These are phyloP conservation scores for Cordia subcordata DNA, from an alignment of 257 asterid genomes.

Conservation along the genomic window DNA sequence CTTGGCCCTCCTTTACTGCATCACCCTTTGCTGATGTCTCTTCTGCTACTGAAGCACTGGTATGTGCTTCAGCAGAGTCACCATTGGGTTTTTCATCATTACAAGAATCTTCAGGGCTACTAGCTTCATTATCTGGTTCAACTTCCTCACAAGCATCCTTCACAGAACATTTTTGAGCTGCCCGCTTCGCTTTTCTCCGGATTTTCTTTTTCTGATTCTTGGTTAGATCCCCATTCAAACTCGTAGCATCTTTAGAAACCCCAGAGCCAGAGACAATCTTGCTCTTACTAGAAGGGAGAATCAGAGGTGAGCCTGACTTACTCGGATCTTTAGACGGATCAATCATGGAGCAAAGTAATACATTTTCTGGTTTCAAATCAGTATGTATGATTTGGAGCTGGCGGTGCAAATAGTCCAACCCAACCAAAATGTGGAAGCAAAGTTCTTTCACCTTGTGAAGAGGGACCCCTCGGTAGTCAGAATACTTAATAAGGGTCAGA, in stretches of 20 bases:
- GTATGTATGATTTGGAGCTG: constrained; percentile 95
- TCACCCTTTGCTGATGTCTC: constrained; percentile 22
- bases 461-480: constrained; percentile 76
- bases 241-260: constrained; percentile 50
- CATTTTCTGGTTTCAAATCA: constrained; percentile 94
- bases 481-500: constrained; percentile 76
- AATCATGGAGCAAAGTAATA: constrained; percentile 68
- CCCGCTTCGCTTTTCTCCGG: constrained; percentile 67
- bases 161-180: constrained; percentile 64
- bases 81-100: constrained; percentile 41
- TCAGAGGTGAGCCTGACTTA: constrained; percentile 54
- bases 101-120: constrained; percentile 49
- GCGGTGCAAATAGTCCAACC: constrained; percentile 87
- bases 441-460: constrained; percentile 85
- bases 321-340: constrained; percentile 82
- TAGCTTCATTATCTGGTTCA: constrained; percentile 57
- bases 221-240: constrained; percentile 50
- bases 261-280: constrained; percentile 45
- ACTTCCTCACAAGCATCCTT: constrained; percentile 40
- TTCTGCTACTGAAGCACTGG: constrained; percentile 30
- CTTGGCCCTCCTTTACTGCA: constrained; percentile 39
- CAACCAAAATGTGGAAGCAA: constrained; percentile 75
- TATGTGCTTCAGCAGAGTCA: constrained; percentile 31
- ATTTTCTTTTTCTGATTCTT: constrained; percentile 93
- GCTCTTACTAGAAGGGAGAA: constrained; percentile 64